Conservation (phyloP, 805 yeast genomes). For the Candida nanaspora region DNA sequence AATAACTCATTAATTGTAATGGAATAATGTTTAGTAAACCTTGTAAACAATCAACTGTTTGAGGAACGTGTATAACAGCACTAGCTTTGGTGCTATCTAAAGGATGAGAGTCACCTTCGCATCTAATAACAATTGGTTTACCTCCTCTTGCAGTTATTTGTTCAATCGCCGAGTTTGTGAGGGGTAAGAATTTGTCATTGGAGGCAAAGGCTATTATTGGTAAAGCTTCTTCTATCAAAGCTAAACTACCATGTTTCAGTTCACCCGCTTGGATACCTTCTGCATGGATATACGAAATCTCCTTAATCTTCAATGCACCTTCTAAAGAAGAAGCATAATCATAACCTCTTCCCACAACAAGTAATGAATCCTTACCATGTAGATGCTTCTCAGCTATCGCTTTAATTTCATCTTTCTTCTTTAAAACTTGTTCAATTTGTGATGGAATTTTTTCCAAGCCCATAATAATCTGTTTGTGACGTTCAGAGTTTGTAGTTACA, state of each 20-base stretch:
- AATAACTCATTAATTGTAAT: slow-evolving; percentile 90
- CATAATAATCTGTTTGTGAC: slow-evolving; percentile 80
- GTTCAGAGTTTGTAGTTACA: slow-evolving; percentile 62
- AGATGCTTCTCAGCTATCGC: slow-evolving; percentile 64
- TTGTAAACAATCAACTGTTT: slow-evolving; percentile 95
- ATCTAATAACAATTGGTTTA: slow-evolving; percentile 88
- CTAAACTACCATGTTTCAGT: slow-evolving; percentile 96
- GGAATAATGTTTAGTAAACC: slow-evolving; percentile 94
- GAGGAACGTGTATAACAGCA: slow-evolving; percentile 84
- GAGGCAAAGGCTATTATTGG: slow-evolving; percentile 97
- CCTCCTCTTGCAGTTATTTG: slow-evolving; percentile 98
- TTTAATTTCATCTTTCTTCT: slow-evolving; percentile 68
- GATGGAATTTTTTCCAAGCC: slow-evolving; percentile 80
- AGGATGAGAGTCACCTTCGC: slow-evolving; percentile 61
- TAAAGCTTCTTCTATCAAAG: slow-evolving; percentile 86
- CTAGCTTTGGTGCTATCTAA: slow-evolving; percentile 48
- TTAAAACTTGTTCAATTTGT: slow-evolving; percentile 74
- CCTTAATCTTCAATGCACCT: slow-evolving; percentile 97
- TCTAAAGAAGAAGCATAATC: slow-evolving; percentile 96
- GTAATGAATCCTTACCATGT: slow-evolving; percentile 76
- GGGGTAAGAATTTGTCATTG: slow-evolving; percentile 91
- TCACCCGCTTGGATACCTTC: slow-evolving; percentile 99
- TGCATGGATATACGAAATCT: slow-evolving; percentile 96
- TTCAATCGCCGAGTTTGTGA: slow-evolving; percentile 89
- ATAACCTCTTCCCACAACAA: slow-evolving; percentile 94